A percentile compares a stretch with the other conserved stretches of the same genome.
Conservation (phyloP, 352 stramenopile genomes). For the Phytopythium sindhum region DNA sequence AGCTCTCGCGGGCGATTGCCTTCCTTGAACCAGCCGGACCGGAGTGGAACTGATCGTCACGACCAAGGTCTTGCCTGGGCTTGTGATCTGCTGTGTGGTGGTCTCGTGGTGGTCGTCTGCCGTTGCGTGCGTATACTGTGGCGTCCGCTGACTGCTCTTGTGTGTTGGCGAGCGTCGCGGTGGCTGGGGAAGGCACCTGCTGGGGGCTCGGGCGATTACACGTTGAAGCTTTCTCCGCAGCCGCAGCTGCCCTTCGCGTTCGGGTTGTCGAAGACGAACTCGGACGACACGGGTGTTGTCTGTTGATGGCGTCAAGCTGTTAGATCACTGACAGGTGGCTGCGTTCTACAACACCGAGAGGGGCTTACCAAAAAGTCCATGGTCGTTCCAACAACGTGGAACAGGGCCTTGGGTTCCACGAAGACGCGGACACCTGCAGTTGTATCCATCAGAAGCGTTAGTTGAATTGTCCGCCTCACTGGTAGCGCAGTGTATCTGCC, state of each 20-base stretch:
- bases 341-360: background rate
- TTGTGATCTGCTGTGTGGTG: background rate
- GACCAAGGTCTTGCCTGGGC: background rate
- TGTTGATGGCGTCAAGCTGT: slow-evolving; percentile 19
- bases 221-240: slow-evolving; percentile 99
- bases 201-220: slow-evolving; percentile 60
- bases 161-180: slow-evolving; percentile 7
- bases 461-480: background rate
- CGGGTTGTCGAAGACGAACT: slow-evolving; percentile 99
- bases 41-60: background rate
- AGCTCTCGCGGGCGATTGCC: background rate
- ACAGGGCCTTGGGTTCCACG: slow-evolving; percentile 98
- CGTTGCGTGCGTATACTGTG: background rate
- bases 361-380: slow-evolving; percentile 94
- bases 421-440: slow-evolving; percentile 93
- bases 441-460: background rate
- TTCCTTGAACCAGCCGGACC: background rate
- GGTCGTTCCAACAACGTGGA: slow-evolving; percentile 97
- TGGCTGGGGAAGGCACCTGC: background rate
- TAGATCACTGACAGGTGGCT: background rate
- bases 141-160: slow-evolving; percentile 1
- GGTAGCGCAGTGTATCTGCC: background rate
- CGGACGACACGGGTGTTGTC: slow-evolving; percentile 94
- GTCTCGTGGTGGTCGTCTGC: background rate
- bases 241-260: slow-evolving; percentile 99